These are phyloP conservation scores for Penicillium oxalicum DNA, from an alignment of 2,329 filamentous ascomycete species.

Conservation along the genomic window DNA sequence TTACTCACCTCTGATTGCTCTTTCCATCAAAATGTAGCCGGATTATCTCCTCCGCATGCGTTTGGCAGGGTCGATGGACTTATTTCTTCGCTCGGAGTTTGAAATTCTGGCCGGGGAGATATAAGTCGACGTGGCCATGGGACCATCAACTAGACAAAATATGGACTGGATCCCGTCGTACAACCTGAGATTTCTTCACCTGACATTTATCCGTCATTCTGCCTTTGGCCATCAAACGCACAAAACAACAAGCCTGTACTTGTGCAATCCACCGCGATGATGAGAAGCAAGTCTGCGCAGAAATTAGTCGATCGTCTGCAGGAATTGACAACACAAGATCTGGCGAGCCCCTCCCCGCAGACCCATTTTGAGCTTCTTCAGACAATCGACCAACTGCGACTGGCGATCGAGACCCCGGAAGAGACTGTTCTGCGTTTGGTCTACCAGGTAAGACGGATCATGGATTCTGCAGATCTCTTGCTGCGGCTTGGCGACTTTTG, in stretches of 20 bases:
- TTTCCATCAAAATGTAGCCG: too few species aligned
- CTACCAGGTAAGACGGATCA: conserved; percentile 24
- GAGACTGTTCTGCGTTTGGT: conserved; percentile 30
- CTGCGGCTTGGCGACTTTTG: not conserved
- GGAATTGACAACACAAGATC: conserved; percentile 15
- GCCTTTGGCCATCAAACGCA: not conserved
- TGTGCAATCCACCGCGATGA: conserved; percentile 9
- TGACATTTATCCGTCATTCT: not conserved
- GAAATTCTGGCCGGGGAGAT: too few species aligned
- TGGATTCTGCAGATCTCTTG: not conserved
- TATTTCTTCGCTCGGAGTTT: too few species aligned
- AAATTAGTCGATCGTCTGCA: conserved; percentile 12
- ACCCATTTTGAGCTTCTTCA: conserved; percentile 25
- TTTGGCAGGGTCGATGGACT: too few species aligned
- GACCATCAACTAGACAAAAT: too few species aligned
- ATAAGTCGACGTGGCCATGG: too few species aligned
- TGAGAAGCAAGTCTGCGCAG: conserved; percentile 11
- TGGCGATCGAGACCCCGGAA: conserved; percentile 27
- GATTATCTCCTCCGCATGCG: too few species aligned
- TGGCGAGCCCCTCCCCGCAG: conserved; percentile 13
- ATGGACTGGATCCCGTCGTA: too few species aligned
- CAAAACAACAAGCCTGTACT: too few species aligned
- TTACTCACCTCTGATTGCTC: too few species aligned
- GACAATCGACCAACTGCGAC: conserved; percentile 24
- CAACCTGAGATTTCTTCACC: too few species aligned